A percentile compares a stretch with the other conserved stretches of the same genome.
Evolutionary conservation across 106 monocot genomes (phyloP).

Genomic region (Narthecium ossifragum): DNA sequence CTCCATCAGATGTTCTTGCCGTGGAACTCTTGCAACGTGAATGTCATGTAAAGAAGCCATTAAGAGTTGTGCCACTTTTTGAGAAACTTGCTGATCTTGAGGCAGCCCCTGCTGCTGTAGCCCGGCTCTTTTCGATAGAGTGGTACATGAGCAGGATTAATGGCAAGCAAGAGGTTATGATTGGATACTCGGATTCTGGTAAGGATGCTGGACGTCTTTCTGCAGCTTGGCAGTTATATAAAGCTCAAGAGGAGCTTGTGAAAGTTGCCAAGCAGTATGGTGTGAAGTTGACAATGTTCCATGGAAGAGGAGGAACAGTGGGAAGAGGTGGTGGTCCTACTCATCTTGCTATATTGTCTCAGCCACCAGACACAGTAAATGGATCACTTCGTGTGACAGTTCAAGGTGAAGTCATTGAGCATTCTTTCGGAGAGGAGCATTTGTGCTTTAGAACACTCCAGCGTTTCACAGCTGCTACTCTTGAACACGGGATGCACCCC

Average conservation of each 20-base stretch:
- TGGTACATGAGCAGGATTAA: conserved; percentile 76
- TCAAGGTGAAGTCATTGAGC: conserved; percentile 91
- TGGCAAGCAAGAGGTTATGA: conserved; percentile 95
- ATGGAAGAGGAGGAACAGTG: conserved; percentile 88
- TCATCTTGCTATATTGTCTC: conserved; percentile 79
- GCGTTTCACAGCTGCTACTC: conserved; percentile 85
- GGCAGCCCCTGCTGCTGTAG: conserved; percentile 72
- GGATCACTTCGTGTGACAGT: conserved; percentile 79
- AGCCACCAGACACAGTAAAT: conserved; percentile 80
- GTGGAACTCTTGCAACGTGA: conserved; percentile 72
- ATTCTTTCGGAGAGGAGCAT: conserved; percentile 84
- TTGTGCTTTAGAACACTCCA: conserved; percentile 86
- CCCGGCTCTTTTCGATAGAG: conserved; percentile 66
- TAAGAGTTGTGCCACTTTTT: conserved; percentile 84
- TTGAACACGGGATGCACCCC: conserved; percentile 95
- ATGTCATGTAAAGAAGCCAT: conserved; percentile 55
- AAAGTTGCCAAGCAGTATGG: conserved; percentile 81
- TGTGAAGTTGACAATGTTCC: conserved; percentile 92
- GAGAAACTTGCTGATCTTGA: conserved; percentile 89
- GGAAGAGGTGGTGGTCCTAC: conserved; percentile 85
- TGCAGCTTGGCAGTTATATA: conserved; percentile 94
- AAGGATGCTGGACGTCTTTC: conserved; percentile 86
- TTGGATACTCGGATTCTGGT: conserved; percentile 90
- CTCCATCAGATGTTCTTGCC: conserved; percentile 82
- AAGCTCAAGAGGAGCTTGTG: conserved; percentile 78